Evolutionary conservation across 768 basidiomycete genomes (phyloP).

Genomic region (Mycena rebaudengoi): DNA sequence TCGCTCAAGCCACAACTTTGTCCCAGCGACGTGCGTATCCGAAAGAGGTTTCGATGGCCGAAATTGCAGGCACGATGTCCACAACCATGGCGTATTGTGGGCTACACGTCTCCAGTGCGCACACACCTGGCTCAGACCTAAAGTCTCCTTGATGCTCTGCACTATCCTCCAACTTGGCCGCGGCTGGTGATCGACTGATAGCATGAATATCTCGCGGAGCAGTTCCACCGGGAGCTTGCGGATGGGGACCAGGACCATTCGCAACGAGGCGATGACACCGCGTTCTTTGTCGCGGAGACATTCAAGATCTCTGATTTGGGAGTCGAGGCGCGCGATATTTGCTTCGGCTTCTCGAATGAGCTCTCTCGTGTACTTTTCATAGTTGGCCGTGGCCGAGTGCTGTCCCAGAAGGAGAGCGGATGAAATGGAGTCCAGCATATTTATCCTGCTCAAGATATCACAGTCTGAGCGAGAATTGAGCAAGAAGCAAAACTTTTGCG

Average conservation of each 20-base stretch:
- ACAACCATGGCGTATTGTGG: background rate
- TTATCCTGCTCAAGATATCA: too few species aligned
- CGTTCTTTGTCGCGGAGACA: background rate
- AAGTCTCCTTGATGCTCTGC: background rate
- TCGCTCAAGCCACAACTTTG: constrained; percentile 13
- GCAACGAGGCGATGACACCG: background rate
- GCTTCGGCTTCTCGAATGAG: background rate
- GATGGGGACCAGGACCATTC: background rate
- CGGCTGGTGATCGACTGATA: too few species aligned
- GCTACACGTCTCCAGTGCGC: background rate
- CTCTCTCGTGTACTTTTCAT: background rate
- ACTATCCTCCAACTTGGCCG: too few species aligned
- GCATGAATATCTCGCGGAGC: background rate
- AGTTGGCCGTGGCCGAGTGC: too few species aligned
- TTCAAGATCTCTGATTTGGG: background rate
- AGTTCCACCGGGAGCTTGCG: background rate
- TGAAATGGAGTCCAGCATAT: constrained; percentile 2
- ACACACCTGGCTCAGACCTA: background rate
- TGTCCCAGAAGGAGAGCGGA: too few species aligned
- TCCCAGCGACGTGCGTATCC: too few species aligned
- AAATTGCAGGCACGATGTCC: background rate
- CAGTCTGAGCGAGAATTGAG: too few species aligned
- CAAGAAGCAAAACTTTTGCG: too few species aligned
- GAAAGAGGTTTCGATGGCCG: background rate
- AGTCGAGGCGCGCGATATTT: background rate